Base-by-base conservation (phyloP, 257 asterid genomes). In the Solanum ahanhuiri region DNA sequence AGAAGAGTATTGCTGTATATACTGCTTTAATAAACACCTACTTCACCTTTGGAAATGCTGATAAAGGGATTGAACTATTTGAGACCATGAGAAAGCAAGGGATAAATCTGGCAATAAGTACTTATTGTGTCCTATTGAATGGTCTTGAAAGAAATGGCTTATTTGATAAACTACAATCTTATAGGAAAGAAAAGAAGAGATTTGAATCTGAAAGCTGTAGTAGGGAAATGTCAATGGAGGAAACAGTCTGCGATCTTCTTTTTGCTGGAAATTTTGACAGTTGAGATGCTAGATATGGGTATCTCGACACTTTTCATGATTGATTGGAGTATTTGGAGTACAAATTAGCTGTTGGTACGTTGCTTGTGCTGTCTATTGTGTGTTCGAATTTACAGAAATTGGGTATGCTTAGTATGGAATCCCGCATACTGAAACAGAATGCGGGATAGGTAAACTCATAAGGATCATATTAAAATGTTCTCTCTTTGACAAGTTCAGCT, bases 131-230 rank as follows among this genome's bases (percentile, higher is more conserved):
- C 31, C 86, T 95, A 87, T 30, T 94, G 35, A 87, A 83, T 75
- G 98, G 98, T 84, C 98, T 97, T 89, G 93, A 94, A 84, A 89
- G 87, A 82, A 88, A 92, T 82, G 93, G 95, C 23, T 88, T 84
- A 86, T 88, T 54, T 37, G 83, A 89, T 20, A 93, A 90, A 45
- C 10, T 91, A n/a, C 94, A 90, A 89, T 58, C 48, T 66, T 94
- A 93, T 85, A 86, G 89, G 93, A 94, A 88, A 90, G 96, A 94
- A 88, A 95, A 87, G 92, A 93, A 77, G 91, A 88, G 9, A 51
- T 37, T 92, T 83, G 89, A 91, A 86, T 87, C 85, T 71, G 88
- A 86, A 87, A 91, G 90, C 83, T 57, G 82, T 71, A 45, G 87
- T 2, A 57, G 34, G 70, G 72, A 88, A 67, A 86, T 89, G 79